A percentile compares a stretch with the other conserved stretches of the same genome.
Evolutionary conservation across 2,329 filamentous ascomycete genomes (phyloP).

Genomic region (Pleurostoma richardsiae): DNA sequence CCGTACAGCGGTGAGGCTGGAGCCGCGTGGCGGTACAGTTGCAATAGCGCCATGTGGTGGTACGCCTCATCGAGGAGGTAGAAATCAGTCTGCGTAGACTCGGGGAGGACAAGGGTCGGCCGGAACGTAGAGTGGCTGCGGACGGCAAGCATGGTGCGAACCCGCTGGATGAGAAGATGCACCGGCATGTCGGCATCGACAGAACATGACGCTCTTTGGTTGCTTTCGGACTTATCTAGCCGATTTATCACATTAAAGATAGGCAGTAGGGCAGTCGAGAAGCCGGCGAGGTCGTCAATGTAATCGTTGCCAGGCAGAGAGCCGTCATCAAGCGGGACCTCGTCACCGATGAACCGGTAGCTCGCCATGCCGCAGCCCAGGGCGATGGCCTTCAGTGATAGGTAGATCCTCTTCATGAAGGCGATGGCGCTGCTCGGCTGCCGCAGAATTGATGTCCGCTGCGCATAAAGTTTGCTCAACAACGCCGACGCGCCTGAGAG

Average conservation of each 20-base stretch:
- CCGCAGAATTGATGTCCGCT: no score
- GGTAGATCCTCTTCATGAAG: neutral
- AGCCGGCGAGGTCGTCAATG: neutral
- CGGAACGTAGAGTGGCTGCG: neutral
- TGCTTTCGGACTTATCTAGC: neutral
- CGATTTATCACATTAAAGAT: neutral
- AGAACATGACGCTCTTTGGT: neutral
- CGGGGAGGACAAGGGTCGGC: neutral
- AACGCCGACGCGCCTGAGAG: neutral
- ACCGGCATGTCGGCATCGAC: neutral
- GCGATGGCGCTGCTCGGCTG: neutral
- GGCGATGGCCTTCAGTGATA: neutral
- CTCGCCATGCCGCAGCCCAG: neutral
- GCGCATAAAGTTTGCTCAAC: neutral
- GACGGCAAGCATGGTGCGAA: neutral
- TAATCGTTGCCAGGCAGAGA: neutral
- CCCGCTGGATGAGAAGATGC: neutral
- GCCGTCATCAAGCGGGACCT: neutral
- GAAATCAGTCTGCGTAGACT: neutral
- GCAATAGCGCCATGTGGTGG: neutral
- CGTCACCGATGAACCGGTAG: neutral
- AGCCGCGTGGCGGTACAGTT: neutral
- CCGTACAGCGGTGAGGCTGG: neutral
- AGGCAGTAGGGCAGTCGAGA: neutral
- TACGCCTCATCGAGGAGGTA: neutral